These are phyloP conservation scores for Ambrosiella xylebori DNA, from an alignment of 2,329 filamentous ascomycete species.

Conservation along the genomic window DNA sequence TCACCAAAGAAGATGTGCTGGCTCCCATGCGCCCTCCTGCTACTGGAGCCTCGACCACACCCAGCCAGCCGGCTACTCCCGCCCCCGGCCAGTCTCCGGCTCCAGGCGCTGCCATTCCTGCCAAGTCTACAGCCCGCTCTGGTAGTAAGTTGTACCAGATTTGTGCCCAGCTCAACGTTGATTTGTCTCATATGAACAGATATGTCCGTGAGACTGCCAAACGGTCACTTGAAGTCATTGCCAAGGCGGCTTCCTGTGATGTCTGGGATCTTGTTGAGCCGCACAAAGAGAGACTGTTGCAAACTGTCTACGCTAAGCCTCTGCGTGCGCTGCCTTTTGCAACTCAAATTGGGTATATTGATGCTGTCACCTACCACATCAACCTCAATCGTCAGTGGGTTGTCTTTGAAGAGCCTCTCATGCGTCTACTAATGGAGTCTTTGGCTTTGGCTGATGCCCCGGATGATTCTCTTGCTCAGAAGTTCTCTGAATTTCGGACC, in stretches of 20 bases:
- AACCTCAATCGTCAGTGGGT: constrained; percentile 77
- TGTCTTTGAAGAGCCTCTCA: constrained; percentile 79
- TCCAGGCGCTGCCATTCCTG: constrained; percentile 16
- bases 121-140: constrained; percentile 37
- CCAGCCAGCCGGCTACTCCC: constrained; percentile 14
- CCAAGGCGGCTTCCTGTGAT: constrained; percentile 57
- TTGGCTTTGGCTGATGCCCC: constrained; percentile 86
- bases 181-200: constrained; percentile 89
- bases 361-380: constrained; percentile 91
- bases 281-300: constrained; percentile 76
- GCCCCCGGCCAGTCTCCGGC: constrained; percentile 19
- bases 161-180: constrained; percentile 70
- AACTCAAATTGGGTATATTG: constrained; percentile 95
- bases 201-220: constrained; percentile 82
- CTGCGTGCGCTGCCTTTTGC: constrained; percentile 81
- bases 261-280: constrained; percentile 79
- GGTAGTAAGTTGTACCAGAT: constrained; percentile 34
- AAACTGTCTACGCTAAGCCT: constrained; percentile 89
- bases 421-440: constrained; percentile 81
- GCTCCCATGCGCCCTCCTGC: constrained; percentile 9
- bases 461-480: constrained; percentile 81
- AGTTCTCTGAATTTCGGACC: constrained; percentile 86
- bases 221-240: constrained; percentile 62
- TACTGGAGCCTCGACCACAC: neutral
- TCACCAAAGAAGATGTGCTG: constrained; percentile 60